Evolutionary conservation across 139 green algal genomes (phyloP).

Genomic region (Coelastrella sp.): DNA sequence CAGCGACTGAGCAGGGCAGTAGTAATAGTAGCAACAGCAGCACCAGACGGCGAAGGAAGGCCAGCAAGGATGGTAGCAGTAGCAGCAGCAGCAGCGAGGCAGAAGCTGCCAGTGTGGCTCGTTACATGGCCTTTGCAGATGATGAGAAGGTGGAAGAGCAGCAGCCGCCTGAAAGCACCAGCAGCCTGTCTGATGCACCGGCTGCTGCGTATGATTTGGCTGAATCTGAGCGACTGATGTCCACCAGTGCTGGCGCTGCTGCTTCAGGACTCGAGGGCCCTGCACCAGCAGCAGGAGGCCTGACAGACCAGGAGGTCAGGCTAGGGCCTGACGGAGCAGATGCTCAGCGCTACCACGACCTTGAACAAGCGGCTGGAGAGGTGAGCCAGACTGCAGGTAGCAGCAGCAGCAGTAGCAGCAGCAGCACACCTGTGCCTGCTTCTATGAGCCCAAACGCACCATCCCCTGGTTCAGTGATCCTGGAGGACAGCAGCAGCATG

Average conservation of each 20-base stretch:
- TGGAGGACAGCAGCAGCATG: neutral
- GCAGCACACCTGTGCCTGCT: neutral
- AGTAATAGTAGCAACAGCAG: neutral
- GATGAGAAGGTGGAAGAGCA: no score
- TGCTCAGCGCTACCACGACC: neutral
- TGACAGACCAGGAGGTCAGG: neutral
- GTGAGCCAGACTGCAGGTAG: no score
- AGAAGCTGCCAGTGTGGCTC: no score
- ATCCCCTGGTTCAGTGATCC: neutral
- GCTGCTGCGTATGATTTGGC: neutral
- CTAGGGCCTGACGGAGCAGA: neutral
- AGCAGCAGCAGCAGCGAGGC: no score
- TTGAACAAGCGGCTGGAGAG: conserved; percentile 11
- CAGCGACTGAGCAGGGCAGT: neutral
- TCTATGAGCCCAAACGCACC: neutral
- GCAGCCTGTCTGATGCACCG: neutral
- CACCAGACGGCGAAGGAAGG: neutral
- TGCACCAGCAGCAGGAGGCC: conserved; percentile 27
- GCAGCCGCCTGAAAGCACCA: no score
- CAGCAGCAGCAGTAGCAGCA: conserved; percentile 8
- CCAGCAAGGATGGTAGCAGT: no score
- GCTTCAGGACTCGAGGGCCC: neutral
- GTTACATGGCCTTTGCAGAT: no score
- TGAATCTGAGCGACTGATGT: neutral
- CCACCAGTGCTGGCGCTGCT: neutral